A percentile compares a stretch with the other conserved stretches of the same genome.
phyloP scores from a whole-genome alignment of 2,329 filamentous ascomycete species.

The Botryotinia calthae region DNA sequence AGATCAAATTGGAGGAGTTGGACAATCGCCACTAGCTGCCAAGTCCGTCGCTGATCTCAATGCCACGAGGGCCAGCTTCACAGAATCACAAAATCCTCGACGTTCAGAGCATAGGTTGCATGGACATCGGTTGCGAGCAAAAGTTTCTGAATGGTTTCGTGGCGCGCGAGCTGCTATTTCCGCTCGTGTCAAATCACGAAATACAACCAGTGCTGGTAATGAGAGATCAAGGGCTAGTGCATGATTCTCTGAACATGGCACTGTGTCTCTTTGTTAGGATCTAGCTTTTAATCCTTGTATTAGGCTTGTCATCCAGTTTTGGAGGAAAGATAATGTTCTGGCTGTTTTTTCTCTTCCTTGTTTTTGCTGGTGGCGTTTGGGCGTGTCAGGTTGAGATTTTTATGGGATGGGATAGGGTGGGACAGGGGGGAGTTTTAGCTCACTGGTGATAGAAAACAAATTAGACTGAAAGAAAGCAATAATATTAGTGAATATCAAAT shows the following conservation, averaged over 20 bases:
- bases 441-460: neutral
- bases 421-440: neutral
- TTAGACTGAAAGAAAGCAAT: slow-evolving; percentile 2
- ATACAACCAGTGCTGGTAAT: slow-evolving; percentile 15
- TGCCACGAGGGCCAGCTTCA: slow-evolving; percentile 21
- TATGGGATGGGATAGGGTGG: neutral
- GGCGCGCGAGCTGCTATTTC: slow-evolving; percentile 31
- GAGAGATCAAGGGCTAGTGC: slow-evolving; percentile 11
- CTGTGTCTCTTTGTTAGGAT: neutral
- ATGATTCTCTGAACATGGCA: neutral
- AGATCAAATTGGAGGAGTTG: slow-evolving; percentile 22
- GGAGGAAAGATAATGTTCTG: neutral
- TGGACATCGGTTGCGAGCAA: slow-evolving; percentile 31
- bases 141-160: slow-evolving; percentile 34
- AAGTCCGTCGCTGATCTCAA: slow-evolving; percentile 31
- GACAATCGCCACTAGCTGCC: slow-evolving; percentile 21
- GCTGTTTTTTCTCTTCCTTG: neutral
- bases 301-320: slow-evolving; percentile 17
- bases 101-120: slow-evolving; percentile 24
- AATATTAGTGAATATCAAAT: neutral
- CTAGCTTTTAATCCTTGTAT: neutral
- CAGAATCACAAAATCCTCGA: slow-evolving; percentile 24
- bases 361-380: slow-evolving; percentile 11
- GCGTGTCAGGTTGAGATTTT: slow-evolving; percentile 5
- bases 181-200: slow-evolving; percentile 30